Evolutionary conservation across 805 yeast species (phyloP), one percentile per base, ranked within the genome.

Genomic region (Wickerhamiella cacticola): DNA sequence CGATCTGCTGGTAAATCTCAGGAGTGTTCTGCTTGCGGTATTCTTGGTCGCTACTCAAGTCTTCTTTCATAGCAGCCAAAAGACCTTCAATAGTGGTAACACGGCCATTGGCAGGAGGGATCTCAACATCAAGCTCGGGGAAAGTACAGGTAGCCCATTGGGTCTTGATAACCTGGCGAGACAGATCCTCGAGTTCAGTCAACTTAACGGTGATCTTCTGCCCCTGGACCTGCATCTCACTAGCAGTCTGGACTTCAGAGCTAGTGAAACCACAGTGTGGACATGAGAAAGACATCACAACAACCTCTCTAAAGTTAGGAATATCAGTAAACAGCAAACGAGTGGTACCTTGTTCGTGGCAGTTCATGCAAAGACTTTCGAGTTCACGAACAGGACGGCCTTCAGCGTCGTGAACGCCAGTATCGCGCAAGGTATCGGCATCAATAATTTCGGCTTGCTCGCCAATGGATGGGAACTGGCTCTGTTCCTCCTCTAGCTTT

Each of bases 381-480:
- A 92, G 76, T 63, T 92, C 97, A 63, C 88, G 96, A 16, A 92
- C 95, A 1, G 96, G 94, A 56, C 86, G 92, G 3, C 96, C 96
- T 63, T 79, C 80, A 8, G 82, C 80, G 62, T 86, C 96, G 3
- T 68, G 68, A 21, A 88, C 89, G 19, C 92, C 95, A 0, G 94
- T 83, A 31, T 72, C 65, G 49, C 69, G 71, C 40, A 82, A 70
- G 22, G 74, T 80, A 38, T 68, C 68, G 51, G 64, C 63, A 24
- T 63, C 63, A 31, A 75, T 67, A 18, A 75, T 82, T 41, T 55
- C 49, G 16, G 54, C 60, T 34, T 56, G 60, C 39, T 56, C 50
- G 25, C 58, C 61, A n/a, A 44, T 44, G 9, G 47, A 16, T 13
- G 40, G 47, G 16, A 44, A 44, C 12, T 44, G 41, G 25, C 26